Base-by-base conservation (phyloP, 805 yeast species). In the Citeromyces nyonsensis region DNA sequence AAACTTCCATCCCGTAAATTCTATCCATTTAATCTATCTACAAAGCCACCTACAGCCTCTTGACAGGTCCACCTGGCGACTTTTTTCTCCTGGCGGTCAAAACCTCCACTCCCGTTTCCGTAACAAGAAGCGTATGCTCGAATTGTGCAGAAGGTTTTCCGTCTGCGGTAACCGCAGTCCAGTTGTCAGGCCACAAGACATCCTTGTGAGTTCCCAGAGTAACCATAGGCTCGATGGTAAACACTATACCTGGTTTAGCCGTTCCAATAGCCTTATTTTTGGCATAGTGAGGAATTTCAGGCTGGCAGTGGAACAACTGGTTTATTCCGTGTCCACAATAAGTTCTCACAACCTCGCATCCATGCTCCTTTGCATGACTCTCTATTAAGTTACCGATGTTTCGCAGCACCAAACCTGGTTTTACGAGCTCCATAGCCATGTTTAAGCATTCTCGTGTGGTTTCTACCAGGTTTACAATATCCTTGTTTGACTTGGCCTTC, bases 141-240 rank as follows among this genome's bases (percentile, higher is more conserved):
- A 91, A 91, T 55, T 91, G 98, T 1, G 98, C 97, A 44, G 88
- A 76, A 38, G 69, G 61, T 47, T 72, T 71, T 34, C 98, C 98
- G 50, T 91, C 98, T 27, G 73, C 74, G 11, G 98, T 91, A 11
- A 72, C 70, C 2, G 94, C 72, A 4, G 98, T 91, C 98, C 98
- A 91, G 54, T 83, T 80, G 54, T 91, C 98, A 3, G 98, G 98
- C 98, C 98, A 91, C 35, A 74, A 62, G 37, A 68, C 56, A 54
- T 86, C 97, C 47, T 70, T 70, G 59, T 70, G 78, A 0, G 78
- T 59, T 6, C 98, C 98, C 41, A 74, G 60, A 49, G 83, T 80
- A 43, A 91, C 70, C 98, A 91, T 91, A 30, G 98, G 98, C 57
- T 91, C 98, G 36, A 91, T 83, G 14, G 98, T 91, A 63, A 91